Evolutionary conservation across 768 basidiomycete species (phyloP).

Genomic region (Porpolomopsis calyptriformis): DNA sequence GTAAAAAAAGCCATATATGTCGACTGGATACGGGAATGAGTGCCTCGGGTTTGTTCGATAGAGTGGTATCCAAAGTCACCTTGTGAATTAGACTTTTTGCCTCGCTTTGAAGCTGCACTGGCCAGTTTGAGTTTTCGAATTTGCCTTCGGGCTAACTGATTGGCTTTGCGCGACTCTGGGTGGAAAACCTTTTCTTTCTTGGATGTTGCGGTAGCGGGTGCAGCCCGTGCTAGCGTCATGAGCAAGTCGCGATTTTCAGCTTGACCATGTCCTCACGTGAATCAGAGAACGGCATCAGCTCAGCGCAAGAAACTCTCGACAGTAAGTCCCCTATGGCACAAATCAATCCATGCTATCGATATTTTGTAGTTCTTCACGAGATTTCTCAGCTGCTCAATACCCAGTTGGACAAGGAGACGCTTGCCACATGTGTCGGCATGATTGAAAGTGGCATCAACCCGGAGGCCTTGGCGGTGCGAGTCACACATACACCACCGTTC

Average conservation of each 20-base stretch:
- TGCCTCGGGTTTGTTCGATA: neutral
- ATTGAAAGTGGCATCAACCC: slow-evolving; percentile 90
- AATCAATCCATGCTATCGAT: neutral
- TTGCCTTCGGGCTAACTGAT: slow-evolving; percentile 56
- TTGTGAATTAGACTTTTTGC: slow-evolving; percentile 19
- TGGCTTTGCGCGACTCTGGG: slow-evolving; percentile 76
- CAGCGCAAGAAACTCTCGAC: slow-evolving; percentile 62
- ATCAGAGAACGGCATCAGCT: slow-evolving; percentile 41
- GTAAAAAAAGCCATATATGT: slow-evolving; percentile 69
- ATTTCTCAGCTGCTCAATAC: slow-evolving; percentile 86
- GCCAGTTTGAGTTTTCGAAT: slow-evolving; percentile 60
- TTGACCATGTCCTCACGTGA: slow-evolving; percentile 43
- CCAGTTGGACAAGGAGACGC: slow-evolving; percentile 77
- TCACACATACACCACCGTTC: neutral
- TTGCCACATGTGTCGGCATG: slow-evolving; percentile 87
- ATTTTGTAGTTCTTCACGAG: slow-evolving; percentile 60
- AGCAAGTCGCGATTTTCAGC: neutral
- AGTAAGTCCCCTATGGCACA: slow-evolving; percentile 32
- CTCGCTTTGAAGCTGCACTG: slow-evolving; percentile 42
- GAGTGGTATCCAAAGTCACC: neutral
- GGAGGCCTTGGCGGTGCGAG: slow-evolving; percentile 72
- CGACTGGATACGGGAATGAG: slow-evolving; percentile 32
- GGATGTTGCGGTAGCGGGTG: slow-evolving; percentile 13
- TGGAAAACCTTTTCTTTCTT: slow-evolving; percentile 78
- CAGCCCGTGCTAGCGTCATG: neutral